These are phyloP conservation scores for Ustilago tritici DNA, from an alignment of 1,284 basidiomycete species.

Conservation along the genomic window DNA sequence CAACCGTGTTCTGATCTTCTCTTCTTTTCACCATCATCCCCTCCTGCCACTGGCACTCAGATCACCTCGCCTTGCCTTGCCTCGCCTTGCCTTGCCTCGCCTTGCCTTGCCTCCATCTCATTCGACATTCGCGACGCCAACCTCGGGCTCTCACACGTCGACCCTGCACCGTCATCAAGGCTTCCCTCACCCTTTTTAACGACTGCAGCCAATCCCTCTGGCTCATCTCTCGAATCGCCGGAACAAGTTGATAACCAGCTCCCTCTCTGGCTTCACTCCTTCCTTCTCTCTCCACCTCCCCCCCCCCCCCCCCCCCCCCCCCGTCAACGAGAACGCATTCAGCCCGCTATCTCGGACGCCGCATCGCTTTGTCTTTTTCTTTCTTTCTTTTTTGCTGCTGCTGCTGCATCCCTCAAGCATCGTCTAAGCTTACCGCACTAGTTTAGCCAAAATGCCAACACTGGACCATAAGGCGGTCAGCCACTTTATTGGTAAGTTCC, in stretches of 20 bases:
- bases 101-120: background rate
- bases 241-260: slow-evolving; percentile 13
- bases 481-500: slow-evolving; percentile 65
- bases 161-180: slow-evolving; percentile 37
- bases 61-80: background rate
- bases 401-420: background rate
- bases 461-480: slow-evolving; percentile 63
- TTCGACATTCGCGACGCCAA: slow-evolving; percentile 8
- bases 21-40: slow-evolving; percentile 25
- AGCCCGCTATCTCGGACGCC: background rate
- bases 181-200: slow-evolving; percentile 45
- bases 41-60: slow-evolving; percentile 10
- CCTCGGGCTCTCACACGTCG: background rate
- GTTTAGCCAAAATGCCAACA: slow-evolving; percentile 40
- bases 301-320: too few species aligned
- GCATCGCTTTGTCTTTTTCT: background rate
- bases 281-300: too few species aligned
- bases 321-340: background rate
- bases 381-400: too few species aligned
- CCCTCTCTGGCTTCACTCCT: slow-evolving; percentile 29
- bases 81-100: too few species aligned
- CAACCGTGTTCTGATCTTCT: background rate
- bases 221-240: background rate
- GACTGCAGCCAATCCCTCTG: background rate
- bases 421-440: background rate